A percentile compares a stretch with the other conserved stretches of the same genome.
phyloP scores from a whole-genome alignment of 1,284 basidiomycete species.

The Ustilago shanxiensis region DNA sequence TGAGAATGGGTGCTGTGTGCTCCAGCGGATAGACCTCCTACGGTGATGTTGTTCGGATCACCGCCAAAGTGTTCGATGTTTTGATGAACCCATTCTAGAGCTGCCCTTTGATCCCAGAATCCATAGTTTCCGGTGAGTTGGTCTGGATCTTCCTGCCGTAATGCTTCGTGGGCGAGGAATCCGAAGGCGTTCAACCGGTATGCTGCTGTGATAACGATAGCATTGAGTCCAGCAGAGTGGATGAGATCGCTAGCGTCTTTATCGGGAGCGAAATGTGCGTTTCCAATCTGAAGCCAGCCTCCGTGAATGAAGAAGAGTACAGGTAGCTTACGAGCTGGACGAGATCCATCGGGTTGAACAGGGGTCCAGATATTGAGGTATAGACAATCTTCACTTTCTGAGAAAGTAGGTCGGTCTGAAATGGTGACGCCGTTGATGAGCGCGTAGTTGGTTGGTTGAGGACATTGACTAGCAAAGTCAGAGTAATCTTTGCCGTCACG shows the following conservation, averaged over 20 bases:
- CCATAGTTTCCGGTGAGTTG: slow-evolving; percentile 50
- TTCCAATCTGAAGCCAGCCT: slow-evolving; percentile 52
- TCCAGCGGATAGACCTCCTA: slow-evolving; percentile 68
- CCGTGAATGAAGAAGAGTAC: slow-evolving; percentile 56
- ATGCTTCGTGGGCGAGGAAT: slow-evolving; percentile 44
- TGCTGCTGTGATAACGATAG: slow-evolving; percentile 41
- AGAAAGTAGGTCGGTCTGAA: slow-evolving; percentile 4
- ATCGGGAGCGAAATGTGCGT: slow-evolving; percentile 21
- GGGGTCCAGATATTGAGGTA: slow-evolving; percentile 56
- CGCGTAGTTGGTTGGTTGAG: slow-evolving; percentile 38
- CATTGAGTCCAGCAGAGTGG: slow-evolving; percentile 22
- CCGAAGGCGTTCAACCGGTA: slow-evolving; percentile 56
- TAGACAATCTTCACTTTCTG: slow-evolving; percentile 50
- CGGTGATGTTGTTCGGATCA: slow-evolving; percentile 62
- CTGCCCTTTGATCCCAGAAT: slow-evolving; percentile 55
- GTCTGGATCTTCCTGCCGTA: slow-evolving; percentile 32
- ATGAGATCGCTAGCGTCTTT: slow-evolving; percentile 42
- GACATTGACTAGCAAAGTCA: slow-evolving; percentile 23
- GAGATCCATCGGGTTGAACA: slow-evolving; percentile 2
- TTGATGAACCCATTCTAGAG: slow-evolving; percentile 58
- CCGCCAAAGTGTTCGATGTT: slow-evolving; percentile 66
- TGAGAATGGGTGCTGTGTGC: slow-evolving; percentile 68
- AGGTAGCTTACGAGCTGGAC: slow-evolving; percentile 17
- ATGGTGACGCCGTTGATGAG: slow-evolving; percentile 30
- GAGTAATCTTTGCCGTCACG: slow-evolving; percentile 26